Base-by-base conservation (phyloP, 1,139 yeast genomes). In the Hanseniaspora uvarum region DNA sequence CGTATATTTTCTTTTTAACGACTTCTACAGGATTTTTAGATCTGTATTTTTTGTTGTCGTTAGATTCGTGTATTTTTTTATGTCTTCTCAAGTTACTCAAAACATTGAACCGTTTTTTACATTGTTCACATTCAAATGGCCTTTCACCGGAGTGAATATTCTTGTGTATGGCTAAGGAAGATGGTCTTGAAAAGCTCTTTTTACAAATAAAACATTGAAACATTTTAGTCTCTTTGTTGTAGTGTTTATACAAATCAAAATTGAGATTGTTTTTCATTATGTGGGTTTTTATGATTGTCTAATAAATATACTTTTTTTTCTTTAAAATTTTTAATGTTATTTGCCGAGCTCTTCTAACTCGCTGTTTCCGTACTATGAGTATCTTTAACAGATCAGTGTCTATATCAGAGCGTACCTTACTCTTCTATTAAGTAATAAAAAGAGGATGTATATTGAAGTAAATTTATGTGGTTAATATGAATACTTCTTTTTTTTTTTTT, bases 131-230 rank as follows among this genome's bases (percentile, higher is more conserved):
- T 57, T 69, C 70, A 68, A 77, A 85, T 26, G 92, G 86, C 66
- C 84, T 85, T 63, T 84, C 92, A 5, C 95, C 95, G 0, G 95
- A 86, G 65, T 87, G 96, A 2, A 87, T 81, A 65, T 84, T 82
- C 68, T 78, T 75, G 68, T 87, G 95, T 4, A 92, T 86, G 61
- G 80, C 83, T 56, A 86, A 71, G 2, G 92, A 83, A 11, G 87
- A 80, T 1, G 95, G 95, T 56, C 95, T 73, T 53, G 84, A 81
- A 70, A 87, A 86, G 49, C 79, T 79, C 65, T 86, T 86, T 53
- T 78, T 75, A 67, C 96, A 87, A n/a, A 79, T 73, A 30, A 74
- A 69, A 65, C 95, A 86, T 11, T 44, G 38, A 21, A 43, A 44
- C 38, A 43, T 51, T 19, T 41, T 51, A 2, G 44, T 51, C 16